Evolutionary conservation across 208 protist species (phyloP), one percentile per base, ranked within the genome.

Genomic region (Wallacemonas sp.): DNA sequence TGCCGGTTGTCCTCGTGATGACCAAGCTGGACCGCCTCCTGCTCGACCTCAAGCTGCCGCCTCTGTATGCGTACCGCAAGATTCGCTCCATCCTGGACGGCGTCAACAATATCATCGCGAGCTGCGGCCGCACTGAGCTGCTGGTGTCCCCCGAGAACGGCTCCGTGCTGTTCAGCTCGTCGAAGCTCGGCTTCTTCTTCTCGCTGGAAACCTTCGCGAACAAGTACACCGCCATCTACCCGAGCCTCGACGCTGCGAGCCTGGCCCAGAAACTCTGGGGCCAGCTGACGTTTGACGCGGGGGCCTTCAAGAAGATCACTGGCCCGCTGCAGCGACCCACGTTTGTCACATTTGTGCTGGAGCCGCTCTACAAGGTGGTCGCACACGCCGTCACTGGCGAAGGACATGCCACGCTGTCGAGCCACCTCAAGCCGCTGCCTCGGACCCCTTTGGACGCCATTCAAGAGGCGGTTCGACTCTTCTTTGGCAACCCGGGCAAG

Each of bases 11-110:
- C 18, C 69, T 99, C 2, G 70, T 98, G 25, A 87, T 99, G 52
- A 99, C 97, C 66, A 99, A 99, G 72, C 57, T 99, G 25, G 98
- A 99, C 76, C 89, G 99, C 11, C 87, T 99, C 31, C 96, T 99
- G 8, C 73, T 99, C 2, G 99, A 99, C 70, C 78, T 99, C 7
- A 99, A 99, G 72, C 86, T 99, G n/a, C 98, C 99, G 3, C 98
- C 98, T 14, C 64, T 80, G 1, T 98, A 99, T 69, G 98, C 98
- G n/a, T 99, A 99, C 74, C 82, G 92, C 48, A 99, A 99, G 81
- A 66, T 99, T 20, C 84, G 82, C 14, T 88, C 98, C 57, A 92
- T 97, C n/a, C 90, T 99, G 23, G 96, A 99, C 62, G 76, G 94
- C 31, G 87, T 99, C 23, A 99, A 99, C 82, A 84, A 86, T 45